These are phyloP conservation scores for Coemansia furcata DNA, from an alignment of 192 early-diverging fungal species.

Conservation along the genomic window DNA sequence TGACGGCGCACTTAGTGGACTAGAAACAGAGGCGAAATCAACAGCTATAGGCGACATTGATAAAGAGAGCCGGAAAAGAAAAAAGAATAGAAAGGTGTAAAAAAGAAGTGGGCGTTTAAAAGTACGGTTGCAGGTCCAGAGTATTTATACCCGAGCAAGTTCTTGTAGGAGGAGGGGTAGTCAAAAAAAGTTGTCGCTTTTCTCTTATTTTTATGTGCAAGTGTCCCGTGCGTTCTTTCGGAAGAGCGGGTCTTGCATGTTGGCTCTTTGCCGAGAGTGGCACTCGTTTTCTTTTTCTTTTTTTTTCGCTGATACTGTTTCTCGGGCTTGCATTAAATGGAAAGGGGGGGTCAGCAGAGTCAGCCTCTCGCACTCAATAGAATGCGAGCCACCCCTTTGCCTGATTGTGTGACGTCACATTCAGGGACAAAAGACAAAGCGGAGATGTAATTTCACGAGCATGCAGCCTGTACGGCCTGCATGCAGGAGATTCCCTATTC, in stretches of 20 bases:
- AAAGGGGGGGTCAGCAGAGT: constrained; percentile 4
- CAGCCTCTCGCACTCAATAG: background rate
- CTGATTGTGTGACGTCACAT: background rate
- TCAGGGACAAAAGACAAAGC: background rate
- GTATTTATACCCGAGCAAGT: background rate
- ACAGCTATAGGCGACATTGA: constrained; percentile 31
- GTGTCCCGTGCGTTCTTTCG: background rate
- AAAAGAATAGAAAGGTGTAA: background rate
- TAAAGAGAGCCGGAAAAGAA: background rate
- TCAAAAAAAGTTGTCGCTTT: background rate
- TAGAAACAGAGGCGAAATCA: constrained; percentile 4
- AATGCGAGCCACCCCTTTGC: background rate
- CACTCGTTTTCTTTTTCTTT: too few relatives aligned
- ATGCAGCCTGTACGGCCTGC: background rate
- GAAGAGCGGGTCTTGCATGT: background rate
- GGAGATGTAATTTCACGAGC: background rate
- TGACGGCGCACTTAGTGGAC: background rate
- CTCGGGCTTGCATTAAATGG: background rate
- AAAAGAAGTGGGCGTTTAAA: background rate
- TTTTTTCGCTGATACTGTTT: background rate
- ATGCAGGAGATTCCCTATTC: background rate
- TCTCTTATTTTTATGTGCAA: background rate
- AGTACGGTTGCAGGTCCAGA: background rate
- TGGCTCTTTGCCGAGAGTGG: background rate
- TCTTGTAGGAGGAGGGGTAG: background rate